phyloP scores from a whole-genome alignment of 345 rosid species.

The Hypericum perforatum region DNA sequence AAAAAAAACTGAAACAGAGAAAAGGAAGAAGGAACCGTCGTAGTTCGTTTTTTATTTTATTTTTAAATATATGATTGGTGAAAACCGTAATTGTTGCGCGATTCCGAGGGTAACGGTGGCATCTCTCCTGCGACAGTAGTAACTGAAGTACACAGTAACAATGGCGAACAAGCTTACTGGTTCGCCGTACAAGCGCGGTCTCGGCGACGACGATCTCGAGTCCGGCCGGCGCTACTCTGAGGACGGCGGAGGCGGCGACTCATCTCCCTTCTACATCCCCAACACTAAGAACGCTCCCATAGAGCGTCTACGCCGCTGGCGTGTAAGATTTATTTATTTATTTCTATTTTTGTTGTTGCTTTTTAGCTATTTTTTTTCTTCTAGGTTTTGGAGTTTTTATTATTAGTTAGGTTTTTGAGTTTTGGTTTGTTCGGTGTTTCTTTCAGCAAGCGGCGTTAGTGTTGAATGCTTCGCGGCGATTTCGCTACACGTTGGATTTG shows the following conservation, averaged over 20 bases:
- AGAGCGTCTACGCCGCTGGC: conserved; percentile 24
- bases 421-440: neutral
- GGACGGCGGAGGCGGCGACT: neutral
- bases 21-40: too few relatives aligned
- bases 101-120: conserved; percentile 14
- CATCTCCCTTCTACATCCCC: conserved; percentile 13
- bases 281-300: conserved; percentile 23
- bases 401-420: neutral
- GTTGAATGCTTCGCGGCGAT: conserved; percentile 7
- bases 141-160: neutral
- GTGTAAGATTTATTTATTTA: conserved; percentile 8
- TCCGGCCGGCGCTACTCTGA: conserved; percentile 5
- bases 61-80: too few relatives aligned
- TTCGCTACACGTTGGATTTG: conserved; percentile 7
- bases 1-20: too few relatives aligned
- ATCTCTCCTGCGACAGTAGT: conserved; percentile 29
- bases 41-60: too few relatives aligned
- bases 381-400: neutral
- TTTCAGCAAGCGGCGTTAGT: conserved; percentile 7
- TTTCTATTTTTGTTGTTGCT: neutral
- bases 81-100: too few relatives aligned
- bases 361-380: neutral
- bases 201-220: conserved; percentile 14
- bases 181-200: conserved; percentile 15
- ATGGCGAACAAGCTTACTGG: conserved; percentile 7